Base-by-base conservation (phyloP, 371 early-diverging fungal genomes). In the Mucor ambiguus region DNA sequence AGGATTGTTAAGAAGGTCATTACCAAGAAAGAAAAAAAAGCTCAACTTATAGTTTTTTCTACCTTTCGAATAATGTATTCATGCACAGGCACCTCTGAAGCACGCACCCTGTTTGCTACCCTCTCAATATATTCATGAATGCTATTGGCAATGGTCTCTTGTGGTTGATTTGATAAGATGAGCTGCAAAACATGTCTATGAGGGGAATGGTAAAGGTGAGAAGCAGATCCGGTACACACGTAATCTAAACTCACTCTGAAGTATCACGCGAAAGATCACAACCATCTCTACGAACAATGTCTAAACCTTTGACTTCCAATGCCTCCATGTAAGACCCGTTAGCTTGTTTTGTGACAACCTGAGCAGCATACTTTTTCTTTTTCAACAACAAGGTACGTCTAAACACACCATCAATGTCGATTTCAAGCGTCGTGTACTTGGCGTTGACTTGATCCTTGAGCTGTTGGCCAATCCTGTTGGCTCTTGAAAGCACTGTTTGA, bases 351-450 rank as follows among this genome's bases (percentile, higher is more conserved):
- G 67, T 57, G 1, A 49, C 28, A 12, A 94, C 82, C 18, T 96
- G 67, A 0, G 96, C 98, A 12, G 98, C 99, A 79, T 99, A 99
- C 77, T 99, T 99, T 75, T 99, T 99, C 84, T 99, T 99, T 69
- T 93, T 95, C 33, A 98, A 85, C 59, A 99, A 76, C n/a, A 99
- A 78, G 78, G 99, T 87, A 41, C 93, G 92, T 73, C 88, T 86
- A 76, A 93, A 99, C 41, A 93, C 82, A 6, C 95, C 98, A 74
- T 99, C 99, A 57, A 98, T 88, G 55, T 98, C 99, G 54, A 99
- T 92, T 80, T 98, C 98, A 22, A 99, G 83, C 60, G 93, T 73
- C 22, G 82, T 86, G 85, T 99, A 99, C 30, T 90, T 85, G 33
- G 88, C 84, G 77, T 99, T 99, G 55, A 99, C 95, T 38, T 81